phyloP scores from a whole-genome alignment of 768 basidiomycete species.

The Suillus placidus region DNA sequence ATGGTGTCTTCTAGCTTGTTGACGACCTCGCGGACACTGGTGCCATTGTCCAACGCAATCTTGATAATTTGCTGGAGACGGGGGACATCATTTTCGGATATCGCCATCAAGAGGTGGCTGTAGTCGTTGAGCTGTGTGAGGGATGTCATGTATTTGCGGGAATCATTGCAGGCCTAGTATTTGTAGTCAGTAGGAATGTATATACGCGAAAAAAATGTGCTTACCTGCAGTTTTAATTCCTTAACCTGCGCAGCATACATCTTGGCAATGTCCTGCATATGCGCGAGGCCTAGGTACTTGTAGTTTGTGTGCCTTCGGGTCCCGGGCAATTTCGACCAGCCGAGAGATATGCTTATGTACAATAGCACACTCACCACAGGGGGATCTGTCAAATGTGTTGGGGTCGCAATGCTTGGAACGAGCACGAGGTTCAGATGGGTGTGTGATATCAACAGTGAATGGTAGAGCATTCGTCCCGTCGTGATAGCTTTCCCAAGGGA shows the following conservation, averaged over 20 bases:
- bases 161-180: no score
- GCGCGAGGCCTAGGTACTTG: not conserved
- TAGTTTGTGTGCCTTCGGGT: not conserved
- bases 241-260: not conserved
- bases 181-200: not conserved
- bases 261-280: not conserved
- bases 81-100: slow-evolving; percentile 11
- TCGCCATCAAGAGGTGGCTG: slow-evolving; percentile 9
- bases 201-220: not conserved
- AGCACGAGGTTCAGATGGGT: not conserved
- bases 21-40: slow-evolving; percentile 8
- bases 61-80: slow-evolving; percentile 9
- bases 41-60: slow-evolving; percentile 13
- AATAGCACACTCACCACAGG: not conserved
- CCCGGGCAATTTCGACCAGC: not conserved
- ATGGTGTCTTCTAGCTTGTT: slow-evolving; percentile 13
- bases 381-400: not conserved
- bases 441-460: not conserved
- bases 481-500: not conserved
- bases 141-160: no score
- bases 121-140: not conserved
- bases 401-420: not conserved
- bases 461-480: not conserved
- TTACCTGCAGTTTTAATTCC: not conserved
- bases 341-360: not conserved